These are phyloP conservation scores for Raphanus hybrid DNA, from an alignment of 441 rosid genomes.

Conservation along the genomic window DNA sequence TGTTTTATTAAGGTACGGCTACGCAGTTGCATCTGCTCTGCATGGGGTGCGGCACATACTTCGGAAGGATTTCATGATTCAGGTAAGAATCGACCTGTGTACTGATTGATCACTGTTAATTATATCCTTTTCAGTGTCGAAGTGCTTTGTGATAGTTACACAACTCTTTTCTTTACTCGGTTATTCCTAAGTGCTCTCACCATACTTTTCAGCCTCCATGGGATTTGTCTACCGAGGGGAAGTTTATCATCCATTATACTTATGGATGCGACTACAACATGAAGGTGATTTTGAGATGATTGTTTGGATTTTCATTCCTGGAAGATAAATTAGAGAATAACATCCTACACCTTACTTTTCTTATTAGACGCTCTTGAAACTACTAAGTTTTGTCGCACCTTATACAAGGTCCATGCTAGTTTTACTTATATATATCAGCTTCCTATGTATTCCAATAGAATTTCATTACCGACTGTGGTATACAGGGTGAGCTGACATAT, in stretches of 20 bases:
- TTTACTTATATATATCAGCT: conserved; percentile 4
- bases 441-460: conserved; percentile 1
- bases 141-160: conserved; percentile 4
- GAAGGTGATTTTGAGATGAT: conserved; percentile 51
- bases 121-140: not conserved
- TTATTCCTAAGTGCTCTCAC: conserved; percentile 28
- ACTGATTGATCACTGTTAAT: conserved; percentile 7
- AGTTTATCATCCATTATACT: conserved; percentile 73
- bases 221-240: conserved; percentile 56
- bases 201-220: conserved; percentile 66
- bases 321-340: not conserved
- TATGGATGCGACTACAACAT: conserved; percentile 73
- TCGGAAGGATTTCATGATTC: conserved; percentile 71
- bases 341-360: not conserved
- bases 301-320: not conserved
- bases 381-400: too few species aligned
- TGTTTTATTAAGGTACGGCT: conserved; percentile 61
- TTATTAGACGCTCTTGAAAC: not conserved
- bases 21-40: conserved; percentile 76
- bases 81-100: conserved; percentile 45
- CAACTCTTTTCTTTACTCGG: not conserved
- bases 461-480: not conserved
- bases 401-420: not conserved
- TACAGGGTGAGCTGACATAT: conserved; percentile 70
- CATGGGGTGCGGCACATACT: conserved; percentile 69